phyloP scores from a whole-genome alignment of 768 basidiomycete species.

The Boletus eberwhitei region DNA sequence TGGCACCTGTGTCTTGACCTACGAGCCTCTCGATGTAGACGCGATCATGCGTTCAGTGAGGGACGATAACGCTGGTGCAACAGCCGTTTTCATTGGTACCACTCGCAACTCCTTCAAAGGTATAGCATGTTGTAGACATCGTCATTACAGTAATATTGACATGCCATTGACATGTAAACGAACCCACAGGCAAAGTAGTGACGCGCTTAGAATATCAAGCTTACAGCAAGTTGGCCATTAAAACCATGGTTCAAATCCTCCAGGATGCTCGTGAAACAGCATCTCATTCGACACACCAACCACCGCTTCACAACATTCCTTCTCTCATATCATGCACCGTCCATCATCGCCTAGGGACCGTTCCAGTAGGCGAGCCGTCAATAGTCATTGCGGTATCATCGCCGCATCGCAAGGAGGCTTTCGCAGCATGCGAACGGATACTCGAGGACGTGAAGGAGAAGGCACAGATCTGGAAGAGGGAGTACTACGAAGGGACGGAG shows the following conservation, averaged over 20 bases:
- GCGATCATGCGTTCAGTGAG: constrained; percentile 60
- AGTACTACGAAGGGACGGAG: constrained; percentile 72
- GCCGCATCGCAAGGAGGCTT: constrained; percentile 80
- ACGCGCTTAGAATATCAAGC: constrained; percentile 79
- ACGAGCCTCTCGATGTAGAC: constrained; percentile 53
- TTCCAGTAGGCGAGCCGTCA: constrained; percentile 76
- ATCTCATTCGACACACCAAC: constrained; percentile 44
- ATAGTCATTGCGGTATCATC: constrained; percentile 85
- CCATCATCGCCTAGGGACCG: constrained; percentile 74
- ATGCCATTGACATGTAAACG: constrained; percentile 2
- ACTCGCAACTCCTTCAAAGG: constrained; percentile 86
- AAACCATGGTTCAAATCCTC: constrained; percentile 66
- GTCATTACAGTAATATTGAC: constrained; percentile 2
- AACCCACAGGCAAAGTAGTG: constrained; percentile 57
- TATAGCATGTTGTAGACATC: constrained; percentile 23
- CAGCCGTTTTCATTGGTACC: constrained; percentile 76
- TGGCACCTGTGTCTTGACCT: constrained; percentile 50
- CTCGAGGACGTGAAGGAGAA: constrained; percentile 83
- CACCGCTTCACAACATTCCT: constrained; percentile 19
- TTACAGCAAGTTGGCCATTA: constrained; percentile 76
- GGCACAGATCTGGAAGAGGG: constrained; percentile 90
- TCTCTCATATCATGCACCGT: constrained; percentile 58
- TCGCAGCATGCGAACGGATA: constrained; percentile 73
- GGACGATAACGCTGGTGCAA: constrained; percentile 66
- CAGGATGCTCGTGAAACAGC: constrained; percentile 40